Percentiles rank a stretch among this genome's conserved stretches.
Conservation (phyloP, 177 flowering plant species). For the Telopea speciosissima region DNA sequence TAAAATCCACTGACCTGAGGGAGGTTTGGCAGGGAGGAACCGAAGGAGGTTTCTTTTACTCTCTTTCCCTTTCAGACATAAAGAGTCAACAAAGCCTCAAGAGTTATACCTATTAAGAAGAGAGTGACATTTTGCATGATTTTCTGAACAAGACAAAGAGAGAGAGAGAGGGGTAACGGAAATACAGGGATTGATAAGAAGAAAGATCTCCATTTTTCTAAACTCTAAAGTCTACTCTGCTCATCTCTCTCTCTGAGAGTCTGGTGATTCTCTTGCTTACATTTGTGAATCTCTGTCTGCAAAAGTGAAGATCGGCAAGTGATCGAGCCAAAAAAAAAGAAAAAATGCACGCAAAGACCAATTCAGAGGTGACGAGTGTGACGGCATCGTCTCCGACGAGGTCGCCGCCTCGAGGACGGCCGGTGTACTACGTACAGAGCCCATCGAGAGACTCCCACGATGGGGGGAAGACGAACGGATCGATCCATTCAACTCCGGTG, state of each 20-base stretch:
- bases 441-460: conserved; percentile 81
- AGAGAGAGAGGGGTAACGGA: neutral
- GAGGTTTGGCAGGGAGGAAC: too few species aligned
- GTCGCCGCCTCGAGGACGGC: conserved; percentile 41
- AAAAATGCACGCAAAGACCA: conserved; percentile 68
- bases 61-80: too few species aligned
- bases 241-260: too few species aligned
- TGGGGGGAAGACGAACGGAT: conserved; percentile 63
- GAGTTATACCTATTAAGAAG: too few species aligned
- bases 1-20: too few species aligned
- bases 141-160: neutral
- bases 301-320: neutral
- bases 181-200: too few species aligned
- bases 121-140: too few species aligned
- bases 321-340: neutral
- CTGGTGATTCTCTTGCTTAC: too few species aligned
- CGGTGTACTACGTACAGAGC: conserved; percentile 73
- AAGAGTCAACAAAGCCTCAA: too few species aligned
- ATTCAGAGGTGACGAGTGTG: conserved; percentile 68
- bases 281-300: too few species aligned
- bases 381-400: conserved; percentile 58
- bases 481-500: conserved; percentile 82
- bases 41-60: too few species aligned
- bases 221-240: neutral
- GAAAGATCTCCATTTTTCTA: neutral